Conservation (phyloP, 176 grass and related monocot species). For the Oryza glaberrima region DNA sequence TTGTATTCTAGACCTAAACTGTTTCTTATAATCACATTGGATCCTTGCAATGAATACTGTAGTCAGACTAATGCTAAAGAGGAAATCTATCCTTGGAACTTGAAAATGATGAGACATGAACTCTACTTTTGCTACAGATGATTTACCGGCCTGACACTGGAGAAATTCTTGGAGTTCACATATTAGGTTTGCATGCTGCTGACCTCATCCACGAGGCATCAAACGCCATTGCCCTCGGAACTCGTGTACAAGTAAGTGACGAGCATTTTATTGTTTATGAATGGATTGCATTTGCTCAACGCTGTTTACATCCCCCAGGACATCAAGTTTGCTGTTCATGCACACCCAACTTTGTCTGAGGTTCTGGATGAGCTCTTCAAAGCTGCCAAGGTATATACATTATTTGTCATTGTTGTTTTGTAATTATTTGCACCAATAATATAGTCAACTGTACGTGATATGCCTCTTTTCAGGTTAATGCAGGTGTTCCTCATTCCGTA, state of each 20-base stretch:
- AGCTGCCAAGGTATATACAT: slow-evolving; percentile 60
- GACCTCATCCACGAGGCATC: slow-evolving; percentile 90
- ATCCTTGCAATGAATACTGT: background rate
- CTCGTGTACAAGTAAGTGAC: slow-evolving; percentile 60
- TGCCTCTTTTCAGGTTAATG: slow-evolving; percentile 48
- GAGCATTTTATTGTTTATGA: background rate
- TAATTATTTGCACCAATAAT: background rate
- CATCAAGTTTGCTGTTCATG: slow-evolving; percentile 77
- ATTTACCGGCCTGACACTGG: slow-evolving; percentile 86
- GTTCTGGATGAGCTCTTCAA: slow-evolving; percentile 91
- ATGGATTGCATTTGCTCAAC: background rate
- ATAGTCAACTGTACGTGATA: background rate
- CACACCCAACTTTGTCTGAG: slow-evolving; percentile 85
- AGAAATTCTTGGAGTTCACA: slow-evolving; percentile 94
- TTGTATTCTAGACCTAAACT: background rate
- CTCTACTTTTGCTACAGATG: slow-evolving; percentile 47
- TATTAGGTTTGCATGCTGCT: slow-evolving; percentile 88
- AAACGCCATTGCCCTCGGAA: slow-evolving; percentile 85
- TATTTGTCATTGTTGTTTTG: slow-evolving; percentile 21
- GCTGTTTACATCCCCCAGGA: slow-evolving; percentile 42
- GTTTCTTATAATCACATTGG: background rate
- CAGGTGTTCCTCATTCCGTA: slow-evolving; percentile 46
- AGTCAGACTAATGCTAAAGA: background rate
- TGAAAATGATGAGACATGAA: slow-evolving; percentile 18
- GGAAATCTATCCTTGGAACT: background rate